Conservation (phyloP, 2,329 filamentous ascomycete genomes). For the Pseudocercospora musae region DNA sequence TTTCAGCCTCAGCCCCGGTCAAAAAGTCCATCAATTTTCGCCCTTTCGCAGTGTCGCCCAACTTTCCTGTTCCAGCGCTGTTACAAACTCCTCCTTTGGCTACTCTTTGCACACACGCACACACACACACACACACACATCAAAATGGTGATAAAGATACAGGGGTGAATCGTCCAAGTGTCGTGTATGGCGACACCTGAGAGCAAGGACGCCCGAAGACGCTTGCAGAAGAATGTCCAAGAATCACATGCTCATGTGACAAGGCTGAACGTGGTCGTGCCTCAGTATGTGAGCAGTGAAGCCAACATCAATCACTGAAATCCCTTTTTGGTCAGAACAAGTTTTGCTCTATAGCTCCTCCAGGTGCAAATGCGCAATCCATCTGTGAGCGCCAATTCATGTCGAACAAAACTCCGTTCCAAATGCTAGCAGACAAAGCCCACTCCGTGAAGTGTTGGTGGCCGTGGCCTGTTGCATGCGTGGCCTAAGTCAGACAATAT, state of each 20-base stretch:
- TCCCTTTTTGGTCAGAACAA: not conserved
- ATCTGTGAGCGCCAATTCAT: not conserved
- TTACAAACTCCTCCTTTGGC: not conserved
- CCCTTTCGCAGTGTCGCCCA: not conserved
- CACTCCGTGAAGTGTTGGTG: not conserved
- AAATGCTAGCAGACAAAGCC: not conserved
- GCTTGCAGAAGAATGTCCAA: slow-evolving; percentile 1
- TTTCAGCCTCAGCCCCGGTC: not conserved
- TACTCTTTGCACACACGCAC: slow-evolving; percentile 2
- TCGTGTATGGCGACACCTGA: not conserved
- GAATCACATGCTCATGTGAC: not conserved
- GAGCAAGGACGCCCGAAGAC: not conserved
- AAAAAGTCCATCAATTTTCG: not conserved
- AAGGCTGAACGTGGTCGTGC: not conserved
- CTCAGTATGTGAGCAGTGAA: not conserved
- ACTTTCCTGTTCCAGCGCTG: slow-evolving; percentile 3
- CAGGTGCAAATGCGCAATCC: not conserved
- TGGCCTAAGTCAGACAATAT: slow-evolving; percentile 4
- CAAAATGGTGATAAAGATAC: slow-evolving; percentile 4
- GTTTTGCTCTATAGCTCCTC: not conserved
- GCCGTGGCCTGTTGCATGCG: slow-evolving; percentile 3
- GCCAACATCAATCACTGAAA: not conserved
- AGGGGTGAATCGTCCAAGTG: not conserved
- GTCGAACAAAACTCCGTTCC: slow-evolving; percentile 1
- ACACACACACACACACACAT: slow-evolving; percentile 5